These are phyloP conservation scores for Obelidium mucronatum DNA, from an alignment of 192 early-diverging fungal species.

Conservation along the genomic window DNA sequence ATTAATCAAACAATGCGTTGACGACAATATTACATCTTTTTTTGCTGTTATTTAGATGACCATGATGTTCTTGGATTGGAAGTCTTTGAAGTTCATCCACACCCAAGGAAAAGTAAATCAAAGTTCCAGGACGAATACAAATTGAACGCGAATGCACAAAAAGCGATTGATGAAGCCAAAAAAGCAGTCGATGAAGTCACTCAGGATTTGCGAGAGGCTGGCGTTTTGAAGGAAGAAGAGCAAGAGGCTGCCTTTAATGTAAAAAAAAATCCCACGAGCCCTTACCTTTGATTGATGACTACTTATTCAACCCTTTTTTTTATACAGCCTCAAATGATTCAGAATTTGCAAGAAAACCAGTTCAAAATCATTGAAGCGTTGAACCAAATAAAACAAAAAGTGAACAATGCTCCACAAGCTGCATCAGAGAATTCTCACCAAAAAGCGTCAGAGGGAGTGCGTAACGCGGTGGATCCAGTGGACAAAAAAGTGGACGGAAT, in stretches of 20 bases:
- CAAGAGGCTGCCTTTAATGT: constrained; percentile 37
- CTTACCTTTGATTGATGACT: neutral
- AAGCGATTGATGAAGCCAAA: constrained; percentile 45
- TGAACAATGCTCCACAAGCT: constrained; percentile 20
- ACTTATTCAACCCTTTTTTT: constrained; percentile 4
- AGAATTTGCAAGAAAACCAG: constrained; percentile 56
- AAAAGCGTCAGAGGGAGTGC: neutral
- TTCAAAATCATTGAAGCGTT: constrained; percentile 61
- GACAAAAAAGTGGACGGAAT: constrained; percentile 31
- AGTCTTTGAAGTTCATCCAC: constrained; percentile 73
- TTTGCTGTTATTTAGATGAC: constrained; percentile 63
- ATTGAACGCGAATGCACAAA: constrained; percentile 27
- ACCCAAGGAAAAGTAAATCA: constrained; percentile 46
- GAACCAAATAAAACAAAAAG: constrained; percentile 48
- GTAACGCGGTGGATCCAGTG: constrained; percentile 23
- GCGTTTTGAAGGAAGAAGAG: neutral
- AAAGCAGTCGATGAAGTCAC: constrained; percentile 40
- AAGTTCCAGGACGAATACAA: constrained; percentile 47
- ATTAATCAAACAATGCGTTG: neutral
- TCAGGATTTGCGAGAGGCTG: constrained; percentile 19
- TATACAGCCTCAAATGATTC: constrained; percentile 41
- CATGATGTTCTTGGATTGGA: constrained; percentile 78
- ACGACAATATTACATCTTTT: neutral
- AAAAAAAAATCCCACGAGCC: neutral
- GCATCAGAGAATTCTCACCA: constrained; percentile 16